These are phyloP conservation scores for Microdochium nivale DNA, from an alignment of 2,329 filamentous ascomycete species.

Conservation along the genomic window DNA sequence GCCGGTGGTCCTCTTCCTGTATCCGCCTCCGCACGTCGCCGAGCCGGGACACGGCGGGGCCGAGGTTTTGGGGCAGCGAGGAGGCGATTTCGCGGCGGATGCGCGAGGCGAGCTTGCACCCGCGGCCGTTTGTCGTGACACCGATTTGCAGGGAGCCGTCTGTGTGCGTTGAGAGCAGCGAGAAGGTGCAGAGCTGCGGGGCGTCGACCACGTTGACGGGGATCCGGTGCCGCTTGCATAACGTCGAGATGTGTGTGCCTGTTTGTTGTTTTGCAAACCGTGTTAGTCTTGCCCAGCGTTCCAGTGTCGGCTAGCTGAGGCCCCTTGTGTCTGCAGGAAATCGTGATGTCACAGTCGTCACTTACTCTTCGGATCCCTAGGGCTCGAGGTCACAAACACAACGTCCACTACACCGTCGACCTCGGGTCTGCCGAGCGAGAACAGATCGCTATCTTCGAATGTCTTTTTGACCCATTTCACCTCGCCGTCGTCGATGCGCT, in stretches of 20 bases:
- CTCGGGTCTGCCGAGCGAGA: constrained; percentile 69
- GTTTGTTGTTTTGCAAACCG: constrained; percentile 18
- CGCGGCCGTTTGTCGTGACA: constrained; percentile 88
- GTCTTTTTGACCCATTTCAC: constrained; percentile 56
- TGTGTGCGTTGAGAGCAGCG: constrained; percentile 76
- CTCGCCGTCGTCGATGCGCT: constrained; percentile 56
- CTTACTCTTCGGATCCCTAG: constrained; percentile 33
- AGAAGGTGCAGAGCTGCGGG: constrained; percentile 80
- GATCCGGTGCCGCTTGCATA: constrained; percentile 74
- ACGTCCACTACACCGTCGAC: constrained; percentile 75
- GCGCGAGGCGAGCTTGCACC: constrained; percentile 85
- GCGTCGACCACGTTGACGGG: constrained; percentile 90
- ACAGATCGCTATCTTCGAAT: constrained; percentile 66
- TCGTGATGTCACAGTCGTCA: background rate
- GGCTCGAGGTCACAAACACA: constrained; percentile 71
- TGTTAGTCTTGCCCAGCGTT: background rate
- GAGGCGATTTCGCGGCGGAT: constrained; percentile 84
- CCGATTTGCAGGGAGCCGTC: constrained; percentile 92
- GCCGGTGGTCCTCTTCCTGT: constrained; percentile 61
- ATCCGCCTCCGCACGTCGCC: constrained; percentile 65
- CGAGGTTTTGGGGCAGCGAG: constrained; percentile 66
- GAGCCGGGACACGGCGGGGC: constrained; percentile 66
- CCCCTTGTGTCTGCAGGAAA: background rate
- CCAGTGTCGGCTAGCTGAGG: background rate
- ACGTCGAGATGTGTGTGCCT: constrained; percentile 60